Percentiles rank a stretch among this genome's conserved stretches.
Evolutionary conservation across 1,139 yeast genomes (phyloP).

Genomic region (Blastobotrys serpentis): DNA sequence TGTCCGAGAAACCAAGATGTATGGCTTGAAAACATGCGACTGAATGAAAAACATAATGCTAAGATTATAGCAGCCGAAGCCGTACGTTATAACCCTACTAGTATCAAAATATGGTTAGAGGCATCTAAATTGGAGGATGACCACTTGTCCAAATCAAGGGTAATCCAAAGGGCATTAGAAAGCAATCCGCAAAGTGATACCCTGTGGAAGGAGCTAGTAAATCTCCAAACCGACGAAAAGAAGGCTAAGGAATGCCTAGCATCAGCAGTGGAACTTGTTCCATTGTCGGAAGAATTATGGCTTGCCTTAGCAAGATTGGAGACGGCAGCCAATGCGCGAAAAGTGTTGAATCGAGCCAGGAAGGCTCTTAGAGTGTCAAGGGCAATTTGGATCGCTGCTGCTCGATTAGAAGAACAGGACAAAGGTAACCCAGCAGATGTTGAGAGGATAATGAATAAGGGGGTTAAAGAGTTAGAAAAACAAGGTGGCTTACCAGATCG

Average conservation of each 20-base stretch:
- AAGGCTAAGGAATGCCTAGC: conserved; percentile 56
- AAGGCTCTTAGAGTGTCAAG: conserved; percentile 51
- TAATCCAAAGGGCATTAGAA: conserved; percentile 72
- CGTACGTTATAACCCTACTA: conserved; percentile 53
- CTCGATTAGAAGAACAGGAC: conserved; percentile 63
- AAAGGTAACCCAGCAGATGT: conserved; percentile 47
- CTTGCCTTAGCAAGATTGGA: conserved; percentile 47
- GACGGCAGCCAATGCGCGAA: conserved; percentile 51
- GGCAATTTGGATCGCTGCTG: conserved; percentile 70
- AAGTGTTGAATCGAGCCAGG: conserved; percentile 55
- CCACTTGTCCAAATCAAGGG: conserved; percentile 48
- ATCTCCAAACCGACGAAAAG: conserved; percentile 44
- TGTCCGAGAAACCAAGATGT: conserved; percentile 69
- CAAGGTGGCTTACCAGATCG: conserved; percentile 37
- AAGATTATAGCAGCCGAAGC: conserved; percentile 67
- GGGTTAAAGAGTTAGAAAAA: conserved; percentile 46
- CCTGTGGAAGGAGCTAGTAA: conserved; percentile 60
- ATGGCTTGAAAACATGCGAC: conserved; percentile 78
- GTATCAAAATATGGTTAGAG: conserved; percentile 67
- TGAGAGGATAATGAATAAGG: conserved; percentile 49
- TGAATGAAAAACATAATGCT: conserved; percentile 53
- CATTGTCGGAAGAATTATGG: conserved; percentile 69
- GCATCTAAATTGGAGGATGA: conserved; percentile 69
- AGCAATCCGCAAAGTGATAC: conserved; percentile 61
- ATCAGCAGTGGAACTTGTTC: conserved; percentile 72